Evolutionary conservation across 352 stramenopile genomes (phyloP), one percentile per base, ranked within the genome.

Genomic region (Phytophthora hibernalis): DNA sequence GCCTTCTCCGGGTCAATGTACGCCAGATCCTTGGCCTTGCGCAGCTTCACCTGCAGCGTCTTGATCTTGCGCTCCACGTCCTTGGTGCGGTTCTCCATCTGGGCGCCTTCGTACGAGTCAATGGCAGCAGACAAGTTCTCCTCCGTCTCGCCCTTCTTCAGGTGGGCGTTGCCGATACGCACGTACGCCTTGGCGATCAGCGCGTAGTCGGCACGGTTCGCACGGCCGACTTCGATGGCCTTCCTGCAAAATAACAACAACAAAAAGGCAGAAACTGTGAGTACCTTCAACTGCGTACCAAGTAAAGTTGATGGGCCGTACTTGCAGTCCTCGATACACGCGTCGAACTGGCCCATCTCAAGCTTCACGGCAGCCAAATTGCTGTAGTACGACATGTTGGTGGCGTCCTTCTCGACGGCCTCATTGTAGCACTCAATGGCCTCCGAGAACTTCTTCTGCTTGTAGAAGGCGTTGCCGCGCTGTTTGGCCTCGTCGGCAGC

Each of bases 1-100:
- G 95, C 98, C 85, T 99, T 98, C 50, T 97, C 97, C 15, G 97
- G 96, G 70, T 99, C 92, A 62, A 99, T 89, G 79, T 99, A 99
- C 22, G 93, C 93, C 7, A 94, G 68, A 52, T 93, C 89, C 70
- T 96, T 95, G 45, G 84, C 87, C 83, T 98, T 98, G 74, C 99
- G 99, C 61, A 99, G 85, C 69, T 98, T 87, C 44, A 95, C 82
- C 66, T 99, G 91, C 37, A 97, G 93, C 49, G 87, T 81, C 82
- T 99, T 99, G 72, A 98, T 90, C 78, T 97, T 98, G 65, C 89
- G 91, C 74, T 99, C 91, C 53, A 98, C 95, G 3, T 97, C 95
- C 68, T 96, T 97, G 28, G 90, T 91, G 58, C 85, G 84, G 74
- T 90, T 92, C 77, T 97, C 90, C 70, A 95, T 90, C 70, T 96